A percentile compares a stretch with the other conserved stretches of the same genome.
Conservation (phyloP, 2,329 filamentous ascomycete genomes). For the Calonectria pseudoreteaudii region DNA sequence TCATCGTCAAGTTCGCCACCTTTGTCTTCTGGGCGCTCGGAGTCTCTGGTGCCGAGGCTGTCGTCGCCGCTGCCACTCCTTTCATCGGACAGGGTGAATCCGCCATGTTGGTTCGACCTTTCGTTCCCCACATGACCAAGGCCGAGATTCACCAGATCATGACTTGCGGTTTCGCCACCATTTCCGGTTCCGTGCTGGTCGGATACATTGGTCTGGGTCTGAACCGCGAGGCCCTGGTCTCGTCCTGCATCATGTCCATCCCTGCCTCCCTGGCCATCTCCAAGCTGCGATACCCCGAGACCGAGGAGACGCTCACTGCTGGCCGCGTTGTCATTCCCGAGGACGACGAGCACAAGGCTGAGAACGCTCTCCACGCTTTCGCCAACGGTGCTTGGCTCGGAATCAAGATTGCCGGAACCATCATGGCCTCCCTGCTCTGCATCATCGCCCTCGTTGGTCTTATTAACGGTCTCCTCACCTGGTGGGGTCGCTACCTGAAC, state of each 20-base stretch:
- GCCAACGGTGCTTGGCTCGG: conserved; percentile 88
- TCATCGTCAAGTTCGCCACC: conserved; percentile 85
- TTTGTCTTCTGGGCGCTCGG: conserved; percentile 93
- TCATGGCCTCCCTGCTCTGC: conserved; percentile 81
- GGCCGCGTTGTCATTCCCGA: conserved; percentile 85
- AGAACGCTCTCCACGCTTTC: conserved; percentile 87
- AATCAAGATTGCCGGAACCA: conserved; percentile 88
- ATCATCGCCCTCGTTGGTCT: conserved; percentile 83
- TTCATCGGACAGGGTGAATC: conserved; percentile 97
- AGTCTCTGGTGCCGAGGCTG: conserved; percentile 92
- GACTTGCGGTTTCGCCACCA: conserved; percentile 92
- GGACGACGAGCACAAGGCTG: conserved; percentile 79
- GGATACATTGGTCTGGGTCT: conserved; percentile 88
- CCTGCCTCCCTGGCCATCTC: conserved; percentile 90
- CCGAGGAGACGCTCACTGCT: conserved; percentile 85
- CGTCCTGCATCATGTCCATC: conserved; percentile 95
- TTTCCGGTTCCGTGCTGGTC: conserved; percentile 87
- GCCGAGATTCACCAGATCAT: conserved; percentile 94
- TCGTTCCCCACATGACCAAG: conserved; percentile 85
- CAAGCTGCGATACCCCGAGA: conserved; percentile 91
- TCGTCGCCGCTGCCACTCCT: conserved; percentile 90
- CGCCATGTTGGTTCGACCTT: conserved; percentile 90
- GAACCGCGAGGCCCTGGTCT: conserved; percentile 86
- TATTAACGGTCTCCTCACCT: conserved; percentile 80
- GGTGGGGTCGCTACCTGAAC: conserved; percentile 85